Evolutionary conservation across 352 stramenopile genomes (phyloP).

Genomic region (Pythium rishiriense): DNA sequence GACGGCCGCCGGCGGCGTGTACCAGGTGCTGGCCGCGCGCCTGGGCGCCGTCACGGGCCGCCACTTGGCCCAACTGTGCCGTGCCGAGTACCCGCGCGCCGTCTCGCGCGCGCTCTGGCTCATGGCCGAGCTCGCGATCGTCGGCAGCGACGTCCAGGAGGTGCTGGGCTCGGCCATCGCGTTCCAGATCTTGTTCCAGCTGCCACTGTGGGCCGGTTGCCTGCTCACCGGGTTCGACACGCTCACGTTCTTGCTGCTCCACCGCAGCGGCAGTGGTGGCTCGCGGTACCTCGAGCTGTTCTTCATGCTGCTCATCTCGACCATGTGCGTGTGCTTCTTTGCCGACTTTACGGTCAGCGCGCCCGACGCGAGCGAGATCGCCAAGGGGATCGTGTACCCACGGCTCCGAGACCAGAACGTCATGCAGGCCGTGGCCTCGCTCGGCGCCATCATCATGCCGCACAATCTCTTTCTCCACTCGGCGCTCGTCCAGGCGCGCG

Average conservation of each 20-base stretch:
- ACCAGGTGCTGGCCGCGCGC: constrained; percentile 91
- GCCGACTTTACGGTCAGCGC: constrained; percentile 86
- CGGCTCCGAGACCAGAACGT: constrained; percentile 57
- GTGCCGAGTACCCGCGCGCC: constrained; percentile 70
- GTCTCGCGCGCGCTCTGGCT: constrained; percentile 84
- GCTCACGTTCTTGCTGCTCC: constrained; percentile 94
- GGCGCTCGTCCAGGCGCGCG: constrained; percentile 77
- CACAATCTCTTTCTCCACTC: constrained; percentile 97
- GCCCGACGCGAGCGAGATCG: constrained; percentile 61
- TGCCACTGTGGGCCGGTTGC: constrained; percentile 91
- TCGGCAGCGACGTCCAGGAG: constrained; percentile 92
- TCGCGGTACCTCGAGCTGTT: constrained; percentile 89
- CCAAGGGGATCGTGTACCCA: constrained; percentile 77
- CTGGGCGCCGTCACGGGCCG: constrained; percentile 92
- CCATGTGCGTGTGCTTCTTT: constrained; percentile 95
- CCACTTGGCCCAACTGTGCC: constrained; percentile 90
- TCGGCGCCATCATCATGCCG: constrained; percentile 96
- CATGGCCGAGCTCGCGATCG: constrained; percentile 94
- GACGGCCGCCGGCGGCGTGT: constrained; percentile 90
- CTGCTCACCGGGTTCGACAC: constrained; percentile 88
- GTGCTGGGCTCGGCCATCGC: constrained; percentile 91
- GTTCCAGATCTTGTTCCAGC: constrained; percentile 88
- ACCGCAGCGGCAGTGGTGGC: constrained; percentile 89
- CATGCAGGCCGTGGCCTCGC: constrained; percentile 87
- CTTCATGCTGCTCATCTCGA: constrained; percentile 89